A percentile compares a stretch with the other conserved stretches of the same genome.
These are phyloP conservation scores for Glycine soja DNA, from an alignment of 306 rosid species.

Conservation along the genomic window DNA sequence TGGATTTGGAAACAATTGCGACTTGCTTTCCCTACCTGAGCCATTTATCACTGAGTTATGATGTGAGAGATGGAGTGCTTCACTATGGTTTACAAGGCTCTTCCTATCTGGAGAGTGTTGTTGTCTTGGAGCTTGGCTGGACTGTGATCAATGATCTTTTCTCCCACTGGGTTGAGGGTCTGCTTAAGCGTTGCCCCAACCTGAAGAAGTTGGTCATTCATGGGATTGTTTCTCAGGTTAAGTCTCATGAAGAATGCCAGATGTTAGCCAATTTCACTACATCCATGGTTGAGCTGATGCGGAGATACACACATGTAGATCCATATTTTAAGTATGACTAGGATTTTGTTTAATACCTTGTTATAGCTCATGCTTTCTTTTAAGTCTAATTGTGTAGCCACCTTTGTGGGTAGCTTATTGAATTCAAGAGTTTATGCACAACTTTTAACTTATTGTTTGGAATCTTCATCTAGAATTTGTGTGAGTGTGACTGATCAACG, in stretches of 20 bases:
- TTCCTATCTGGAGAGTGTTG: slow-evolving; percentile 52
- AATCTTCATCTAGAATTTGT: slow-evolving; percentile 37
- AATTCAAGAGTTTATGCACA: slow-evolving; percentile 36
- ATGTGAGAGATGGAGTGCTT: slow-evolving; percentile 58
- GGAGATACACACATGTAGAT: slow-evolving; percentile 54
- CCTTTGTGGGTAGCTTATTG: slow-evolving; percentile 41
- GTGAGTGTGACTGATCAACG: not conserved
- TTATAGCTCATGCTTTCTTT: slow-evolving; percentile 43
- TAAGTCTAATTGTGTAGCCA: slow-evolving; percentile 41
- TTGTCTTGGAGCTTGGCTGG: slow-evolving; percentile 62
- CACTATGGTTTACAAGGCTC: slow-evolving; percentile 56
- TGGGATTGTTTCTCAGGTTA: slow-evolving; percentile 56
- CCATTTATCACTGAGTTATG: slow-evolving; percentile 61
- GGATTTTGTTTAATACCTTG: slow-evolving; percentile 44
- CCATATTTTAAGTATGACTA: slow-evolving; percentile 59
- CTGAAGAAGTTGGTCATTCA: slow-evolving; percentile 56
- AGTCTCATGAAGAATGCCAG: slow-evolving; percentile 55
- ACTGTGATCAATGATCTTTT: slow-evolving; percentile 56
- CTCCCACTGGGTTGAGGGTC: slow-evolving; percentile 58
- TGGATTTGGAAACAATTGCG: slow-evolving; percentile 60
- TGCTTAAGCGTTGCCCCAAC: slow-evolving; percentile 56
- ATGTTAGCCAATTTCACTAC: slow-evolving; percentile 56
- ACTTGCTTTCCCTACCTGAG: slow-evolving; percentile 59
- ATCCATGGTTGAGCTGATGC: slow-evolving; percentile 60
- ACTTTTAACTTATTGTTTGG: slow-evolving; percentile 26